Evolutionary conservation across 192 early-diverging fungal species (phyloP).

Genomic region (Backusella mclennaniae): DNA sequence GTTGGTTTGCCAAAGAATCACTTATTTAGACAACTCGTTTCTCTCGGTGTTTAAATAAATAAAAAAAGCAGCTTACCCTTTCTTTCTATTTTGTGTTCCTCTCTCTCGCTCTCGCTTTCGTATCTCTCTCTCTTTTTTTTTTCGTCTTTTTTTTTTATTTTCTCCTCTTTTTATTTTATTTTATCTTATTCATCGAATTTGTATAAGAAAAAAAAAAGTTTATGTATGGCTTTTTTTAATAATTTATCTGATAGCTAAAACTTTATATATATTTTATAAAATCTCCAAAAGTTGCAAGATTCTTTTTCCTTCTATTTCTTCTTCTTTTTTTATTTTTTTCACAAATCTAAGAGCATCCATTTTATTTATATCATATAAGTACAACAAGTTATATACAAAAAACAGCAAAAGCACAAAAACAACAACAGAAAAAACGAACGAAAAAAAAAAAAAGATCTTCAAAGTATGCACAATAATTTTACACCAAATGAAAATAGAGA

Average conservation of each 20-base stretch:
- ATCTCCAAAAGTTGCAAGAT: neutral
- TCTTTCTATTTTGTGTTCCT: conserved; percentile 4
- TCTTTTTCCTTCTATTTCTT: neutral
- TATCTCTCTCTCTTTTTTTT: neutral
- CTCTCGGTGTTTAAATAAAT: conserved; percentile 12
- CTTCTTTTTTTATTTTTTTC: neutral
- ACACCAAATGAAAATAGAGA: conserved; percentile 1
- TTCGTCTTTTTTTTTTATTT: conserved; percentile 10
- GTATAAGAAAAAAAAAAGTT: neutral
- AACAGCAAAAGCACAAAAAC: neutral
- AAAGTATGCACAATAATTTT: conserved; percentile 13
- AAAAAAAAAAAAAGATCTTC: neutral
- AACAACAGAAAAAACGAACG: neutral
- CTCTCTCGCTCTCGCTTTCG: neutral
- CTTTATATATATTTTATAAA: too few relatives aligned
- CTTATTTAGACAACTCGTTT: conserved; percentile 20
- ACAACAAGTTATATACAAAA: neutral
- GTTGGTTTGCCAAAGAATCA: conserved; percentile 35
- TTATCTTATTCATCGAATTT: neutral
- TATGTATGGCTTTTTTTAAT: neutral
- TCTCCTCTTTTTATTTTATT: neutral
- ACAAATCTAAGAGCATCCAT: neutral
- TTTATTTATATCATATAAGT: neutral
- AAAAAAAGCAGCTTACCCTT: conserved; percentile 1
- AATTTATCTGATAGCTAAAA: too few relatives aligned